Percentiles rank a stretch among this genome's conserved stretches.
phyloP scores from a whole-genome alignment of 2,329 filamentous ascomycete genomes.

The Cordyceps militaris region DNA sequence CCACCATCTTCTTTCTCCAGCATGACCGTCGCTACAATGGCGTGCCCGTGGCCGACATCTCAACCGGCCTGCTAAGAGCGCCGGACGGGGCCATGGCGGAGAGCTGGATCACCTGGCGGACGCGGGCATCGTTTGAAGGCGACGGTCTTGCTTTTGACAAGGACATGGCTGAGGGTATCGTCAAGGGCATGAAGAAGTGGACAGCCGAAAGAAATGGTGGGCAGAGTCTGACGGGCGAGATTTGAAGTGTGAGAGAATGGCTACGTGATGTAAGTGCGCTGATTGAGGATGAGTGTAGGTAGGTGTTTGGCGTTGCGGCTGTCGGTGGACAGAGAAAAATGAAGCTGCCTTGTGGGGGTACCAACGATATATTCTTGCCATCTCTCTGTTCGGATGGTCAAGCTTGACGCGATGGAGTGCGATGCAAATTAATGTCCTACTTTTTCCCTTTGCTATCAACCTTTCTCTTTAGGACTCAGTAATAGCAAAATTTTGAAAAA shows the following conservation, averaged over 20 bases:
- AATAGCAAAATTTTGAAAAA: no score
- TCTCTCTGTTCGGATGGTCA: neutral
- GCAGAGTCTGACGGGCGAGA: slow-evolving; percentile 13
- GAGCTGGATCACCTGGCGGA: slow-evolving; percentile 41
- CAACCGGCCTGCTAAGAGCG: slow-evolving; percentile 37
- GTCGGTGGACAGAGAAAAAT: neutral
- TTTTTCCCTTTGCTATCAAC: no score
- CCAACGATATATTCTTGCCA: neutral
- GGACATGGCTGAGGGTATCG: slow-evolving; percentile 28
- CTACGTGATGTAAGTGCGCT: neutral
- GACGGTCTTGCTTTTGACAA: slow-evolving; percentile 31
- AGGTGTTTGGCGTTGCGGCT: neutral
- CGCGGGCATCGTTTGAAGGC: slow-evolving; percentile 27
- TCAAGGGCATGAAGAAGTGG: slow-evolving; percentile 33
- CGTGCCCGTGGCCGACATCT: slow-evolving; percentile 34
- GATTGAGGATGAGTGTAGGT: neutral
- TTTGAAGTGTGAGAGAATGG: neutral
- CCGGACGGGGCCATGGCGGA: slow-evolving; percentile 37
- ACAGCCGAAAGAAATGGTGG: slow-evolving; percentile 28
- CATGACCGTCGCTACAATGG: slow-evolving; percentile 23
- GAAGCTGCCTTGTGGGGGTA: neutral
- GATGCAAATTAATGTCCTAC: no score
- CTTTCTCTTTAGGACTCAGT: no score
- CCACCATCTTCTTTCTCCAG: slow-evolving; percentile 33
- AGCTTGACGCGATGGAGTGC: neutral